These are phyloP conservation scores for Lolium multiflorum DNA, from an alignment of 176 grass and related monocot genomes.

Conservation along the genomic window DNA sequence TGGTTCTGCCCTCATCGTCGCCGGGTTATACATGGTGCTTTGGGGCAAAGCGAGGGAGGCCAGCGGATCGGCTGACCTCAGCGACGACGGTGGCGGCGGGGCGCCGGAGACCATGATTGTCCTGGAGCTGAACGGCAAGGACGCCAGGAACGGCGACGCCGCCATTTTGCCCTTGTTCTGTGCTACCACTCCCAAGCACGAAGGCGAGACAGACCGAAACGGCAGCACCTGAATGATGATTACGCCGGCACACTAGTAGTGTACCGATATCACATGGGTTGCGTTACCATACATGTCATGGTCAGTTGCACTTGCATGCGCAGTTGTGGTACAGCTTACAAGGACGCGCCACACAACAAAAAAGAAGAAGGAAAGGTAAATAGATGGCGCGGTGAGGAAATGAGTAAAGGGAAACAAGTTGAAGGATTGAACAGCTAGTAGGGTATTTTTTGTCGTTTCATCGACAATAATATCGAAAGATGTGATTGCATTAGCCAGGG, in stretches of 20 bases:
- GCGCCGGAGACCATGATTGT: constrained; percentile 1
- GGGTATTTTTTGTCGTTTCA: not conserved
- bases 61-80: not conserved
- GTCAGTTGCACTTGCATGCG: not conserved
- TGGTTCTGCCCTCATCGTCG: constrained; percentile 76
- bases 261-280: not conserved
- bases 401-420: not conserved
- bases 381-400: not conserved
- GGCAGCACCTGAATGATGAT: not conserved
- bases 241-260: not conserved
- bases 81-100: not conserved
- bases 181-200: constrained; percentile 31
- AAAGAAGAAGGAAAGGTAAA: not conserved
- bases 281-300: not conserved
- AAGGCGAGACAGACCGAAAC: constrained; percentile 9
- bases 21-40: constrained; percentile 79
- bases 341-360: not conserved
- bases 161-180: constrained; percentile 36
- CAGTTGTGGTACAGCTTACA: not conserved
- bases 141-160: constrained; percentile 27
- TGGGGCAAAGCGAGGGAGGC: constrained; percentile 85
- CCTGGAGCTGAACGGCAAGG: constrained; percentile 21
- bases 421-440: not conserved
- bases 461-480: not conserved
- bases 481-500: not conserved